These are phyloP conservation scores for Lodderomyces metapsilosis DNA, from an alignment of 1,139 yeast genomes.

Conservation along the genomic window DNA sequence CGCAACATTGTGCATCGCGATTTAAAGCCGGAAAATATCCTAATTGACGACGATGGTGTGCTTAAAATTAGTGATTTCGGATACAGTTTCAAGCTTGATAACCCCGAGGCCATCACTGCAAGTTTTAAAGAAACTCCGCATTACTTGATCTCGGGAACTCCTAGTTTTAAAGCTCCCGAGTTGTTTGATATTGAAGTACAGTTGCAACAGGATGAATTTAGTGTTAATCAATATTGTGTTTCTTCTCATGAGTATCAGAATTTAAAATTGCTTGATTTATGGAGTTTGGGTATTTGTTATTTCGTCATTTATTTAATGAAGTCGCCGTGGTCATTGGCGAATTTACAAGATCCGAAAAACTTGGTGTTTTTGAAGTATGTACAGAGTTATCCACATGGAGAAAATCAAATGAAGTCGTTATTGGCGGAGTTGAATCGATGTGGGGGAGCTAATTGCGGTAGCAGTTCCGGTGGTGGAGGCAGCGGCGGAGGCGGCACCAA, in stretches of 20 bases:
- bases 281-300: conserved; percentile 54
- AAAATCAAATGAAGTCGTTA: conserved; percentile 17
- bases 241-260: conserved; percentile 10
- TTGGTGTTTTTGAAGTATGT: conserved; percentile 24
- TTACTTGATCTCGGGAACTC: conserved; percentile 46
- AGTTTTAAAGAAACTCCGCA: conserved; percentile 21
- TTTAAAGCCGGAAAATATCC: conserved; percentile 54
- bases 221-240: conserved; percentile 7
- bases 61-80: conserved; percentile 55
- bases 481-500: background rate
- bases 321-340: conserved; percentile 49
- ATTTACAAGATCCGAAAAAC: conserved; percentile 20
- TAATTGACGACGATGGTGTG: conserved; percentile 45
- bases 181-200: conserved; percentile 32
- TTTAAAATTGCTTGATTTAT: conserved; percentile 35
- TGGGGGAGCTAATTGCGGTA: background rate
- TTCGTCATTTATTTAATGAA: conserved; percentile 44
- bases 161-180: conserved; percentile 58
- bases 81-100: conserved; percentile 38
- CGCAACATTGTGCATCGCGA: conserved; percentile 50
- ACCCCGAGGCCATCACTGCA: conserved; percentile 16
- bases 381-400: conserved; percentile 21
- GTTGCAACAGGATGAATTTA: conserved; percentile 9
- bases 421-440: conserved; percentile 22
- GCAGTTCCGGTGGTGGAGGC: background rate